phyloP scores from a whole-genome alignment of 2,329 filamentous ascomycete genomes.

The Trichoderma pleuroti region DNA sequence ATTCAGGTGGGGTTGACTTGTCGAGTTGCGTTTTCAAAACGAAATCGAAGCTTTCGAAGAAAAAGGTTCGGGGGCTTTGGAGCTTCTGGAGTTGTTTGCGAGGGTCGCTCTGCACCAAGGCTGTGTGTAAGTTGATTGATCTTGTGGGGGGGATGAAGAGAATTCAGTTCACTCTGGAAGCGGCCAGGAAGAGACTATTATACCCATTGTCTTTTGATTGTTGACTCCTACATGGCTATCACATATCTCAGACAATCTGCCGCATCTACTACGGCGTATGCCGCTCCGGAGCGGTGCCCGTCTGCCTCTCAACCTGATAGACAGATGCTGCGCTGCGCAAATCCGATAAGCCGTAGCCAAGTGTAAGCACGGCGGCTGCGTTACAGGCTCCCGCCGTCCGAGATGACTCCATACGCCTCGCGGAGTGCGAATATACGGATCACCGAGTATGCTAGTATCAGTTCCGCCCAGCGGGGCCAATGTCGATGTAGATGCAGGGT shows the following conservation, averaged over 20 bases:
- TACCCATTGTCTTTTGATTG: background rate
- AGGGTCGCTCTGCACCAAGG: constrained; percentile 4
- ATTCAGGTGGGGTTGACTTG: background rate
- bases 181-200: background rate
- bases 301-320: background rate
- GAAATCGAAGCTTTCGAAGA: background rate
- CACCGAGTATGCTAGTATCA: background rate
- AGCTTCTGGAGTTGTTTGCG: background rate
- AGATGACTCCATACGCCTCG: background rate
- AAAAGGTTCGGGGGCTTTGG: background rate
- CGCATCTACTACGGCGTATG: background rate
- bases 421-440: background rate
- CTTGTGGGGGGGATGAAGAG: background rate
- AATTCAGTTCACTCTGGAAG: background rate
- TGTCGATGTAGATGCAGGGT: background rate
- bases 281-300: background rate
- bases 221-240: background rate
- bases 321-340: background rate
- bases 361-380: background rate
- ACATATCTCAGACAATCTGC: background rate
- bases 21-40: background rate
- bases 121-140: background rate
- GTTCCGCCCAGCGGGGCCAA: background rate
- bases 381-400: background rate
- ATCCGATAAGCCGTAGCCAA: background rate